phyloP scores from a whole-genome alignment of 495 filamentous ascomycete species.

The Tuber umbilicatum region DNA sequence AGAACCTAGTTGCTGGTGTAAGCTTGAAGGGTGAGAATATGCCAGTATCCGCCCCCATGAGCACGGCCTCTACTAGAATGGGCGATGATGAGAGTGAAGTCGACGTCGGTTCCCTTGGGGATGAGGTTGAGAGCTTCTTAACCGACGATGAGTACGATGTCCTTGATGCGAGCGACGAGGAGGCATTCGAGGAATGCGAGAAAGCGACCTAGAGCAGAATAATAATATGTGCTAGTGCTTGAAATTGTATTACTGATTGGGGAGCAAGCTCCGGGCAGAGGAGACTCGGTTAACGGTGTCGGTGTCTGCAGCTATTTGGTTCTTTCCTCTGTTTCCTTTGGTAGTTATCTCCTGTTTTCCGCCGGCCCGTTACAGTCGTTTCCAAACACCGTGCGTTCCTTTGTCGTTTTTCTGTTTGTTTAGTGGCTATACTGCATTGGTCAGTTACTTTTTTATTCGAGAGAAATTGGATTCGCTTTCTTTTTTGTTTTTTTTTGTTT shows the following conservation, averaged over 20 bases:
- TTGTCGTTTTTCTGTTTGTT: slow-evolving; percentile 17
- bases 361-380: slow-evolving; percentile 13
- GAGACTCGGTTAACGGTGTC: slow-evolving; percentile 22
- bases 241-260: slow-evolving; percentile 37
- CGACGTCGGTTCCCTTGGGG: slow-evolving; percentile 45
- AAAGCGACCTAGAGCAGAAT: slow-evolving; percentile 16
- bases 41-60: slow-evolving; percentile 33
- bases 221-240: slow-evolving; percentile 13
- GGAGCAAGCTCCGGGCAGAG: slow-evolving; percentile 11
- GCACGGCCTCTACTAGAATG: slow-evolving; percentile 48
- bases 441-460: neutral
- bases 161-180: slow-evolving; percentile 90
- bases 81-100: slow-evolving; percentile 54
- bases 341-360: slow-evolving; percentile 19
- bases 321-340: slow-evolving; percentile 27
- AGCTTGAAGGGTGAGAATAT: slow-evolving; percentile 41
- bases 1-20: slow-evolving; percentile 42
- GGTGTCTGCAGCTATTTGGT: slow-evolving; percentile 15
- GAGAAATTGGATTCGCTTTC: slow-evolving; percentile 5
- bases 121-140: slow-evolving; percentile 60
- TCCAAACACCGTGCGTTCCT: slow-evolving; percentile 1
- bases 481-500: neutral
- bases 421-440: slow-evolving; percentile 20
- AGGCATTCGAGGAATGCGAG: slow-evolving; percentile 46
- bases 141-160: slow-evolving; percentile 98